Base-by-base conservation (phyloP, 441 rosid species). In the Omphalea diandra region DNA sequence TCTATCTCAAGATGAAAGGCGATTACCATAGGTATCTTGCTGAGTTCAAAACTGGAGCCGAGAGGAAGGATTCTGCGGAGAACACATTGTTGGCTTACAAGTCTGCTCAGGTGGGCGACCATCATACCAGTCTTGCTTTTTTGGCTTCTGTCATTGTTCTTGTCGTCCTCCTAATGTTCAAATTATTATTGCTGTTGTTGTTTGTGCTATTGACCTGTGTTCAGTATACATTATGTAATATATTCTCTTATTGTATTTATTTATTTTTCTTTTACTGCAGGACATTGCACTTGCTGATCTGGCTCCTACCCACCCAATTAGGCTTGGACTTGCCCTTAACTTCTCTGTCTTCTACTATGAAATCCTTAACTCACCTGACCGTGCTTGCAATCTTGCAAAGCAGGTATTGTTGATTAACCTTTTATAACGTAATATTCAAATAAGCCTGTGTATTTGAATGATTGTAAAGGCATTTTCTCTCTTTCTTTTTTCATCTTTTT, bases 291-390 rank as follows among this genome's bases (percentile, higher is more conserved):
- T 91, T 62, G 83, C 96, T 69, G 95, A 94, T 18, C 73, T 90
- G 72, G 86, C 98, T 78, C 95, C 98, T 15, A 94, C 98, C 65
- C 98, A 94, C 86, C 98, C 98, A 4, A 91, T 94, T 68, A 86
- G 94, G 75, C 88, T 94, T 70, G 98, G 98, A 52, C 97, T 93
- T 69, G 97, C 98, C 15, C 97, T 93, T 50, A 94, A 94, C 84
- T 94, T 94, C 89, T 94, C 98, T 20, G 98, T 94, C 35, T 94
- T 94, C 80, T 94, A 94, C 80, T 94, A 94, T 83, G 98, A 94
- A 87, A 94, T 94, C 76, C 97, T 94, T 65, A 94, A 91, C 86
- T 94, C 98, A 53, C 96, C 98, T 54, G 98, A 94, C 72, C 93
- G 97, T 33, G 98, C 98, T 4, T 94, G 98, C 86, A 91, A 73